Base-by-base conservation (phyloP, 73 alveolate species). In the Blepharisma stoltei region DNA sequence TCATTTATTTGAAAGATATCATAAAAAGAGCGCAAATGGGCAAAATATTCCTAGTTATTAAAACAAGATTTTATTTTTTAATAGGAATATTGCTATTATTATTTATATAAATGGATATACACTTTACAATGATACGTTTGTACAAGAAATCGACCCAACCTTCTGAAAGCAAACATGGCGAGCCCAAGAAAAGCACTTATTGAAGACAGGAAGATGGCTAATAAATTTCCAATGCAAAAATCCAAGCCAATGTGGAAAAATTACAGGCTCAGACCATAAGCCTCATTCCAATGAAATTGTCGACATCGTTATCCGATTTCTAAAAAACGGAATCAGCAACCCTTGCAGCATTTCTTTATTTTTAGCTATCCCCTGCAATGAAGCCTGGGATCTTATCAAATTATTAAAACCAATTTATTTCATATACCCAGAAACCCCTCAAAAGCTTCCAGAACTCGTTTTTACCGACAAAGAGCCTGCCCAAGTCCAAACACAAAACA, bases 291-390 rank as follows among this genome's bases (percentile, higher is more conserved):
- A 32, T 9, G 11, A 20, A 14, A n/a, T 14, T 8, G 46, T 14
- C 2, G 46, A 60, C 14, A 14, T 60, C 0, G 23, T 60, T 2
- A 60, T 14, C 14, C 18, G 11, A 25, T 60, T 60, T 14, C 45
- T 60, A 60, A 60, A 60, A 60, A 60, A 20, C n/a, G 73, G 73
- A 0, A 2, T 60, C 49, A 18, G 48, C 2, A 60, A 60, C 47
- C 73, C 73, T 60, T 60, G 73, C 73, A 38, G 46, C 14, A 60
- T 60, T 14, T 60, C 73, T 25, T 60, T 60, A 25, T 18, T 60
- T 18, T 14, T 25, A 2, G 6, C 14, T 1, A 20, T 25, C 38
- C 49, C 14, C 14, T 60, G 73, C 45, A 60, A 5, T 14, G 38
- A 8, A n/a, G 23, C 73, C 14, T n/a, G 46, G 14, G 18, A n/a